Conservation (phyloP, 2,329 filamentous ascomycete species). For the Emergomyces africanus region DNA sequence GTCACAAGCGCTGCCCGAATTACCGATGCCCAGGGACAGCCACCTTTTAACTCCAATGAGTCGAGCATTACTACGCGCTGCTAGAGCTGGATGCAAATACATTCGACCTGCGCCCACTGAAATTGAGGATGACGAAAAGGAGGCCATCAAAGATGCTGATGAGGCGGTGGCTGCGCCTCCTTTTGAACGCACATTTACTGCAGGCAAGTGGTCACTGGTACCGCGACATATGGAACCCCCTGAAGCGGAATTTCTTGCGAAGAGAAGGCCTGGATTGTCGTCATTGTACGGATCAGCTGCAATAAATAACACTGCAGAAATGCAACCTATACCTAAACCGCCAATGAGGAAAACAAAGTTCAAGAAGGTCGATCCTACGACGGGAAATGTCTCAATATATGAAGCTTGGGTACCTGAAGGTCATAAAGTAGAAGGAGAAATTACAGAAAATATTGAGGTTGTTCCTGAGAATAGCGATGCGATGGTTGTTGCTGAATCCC, state of each 20-base stretch:
- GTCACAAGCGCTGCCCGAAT: constrained; percentile 46
- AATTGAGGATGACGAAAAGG: constrained; percentile 25
- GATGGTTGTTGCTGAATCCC: constrained; percentile 26
- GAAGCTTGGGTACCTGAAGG: constrained; percentile 72
- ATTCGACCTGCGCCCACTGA: constrained; percentile 49
- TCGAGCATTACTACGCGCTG: constrained; percentile 69
- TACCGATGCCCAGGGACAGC: constrained; percentile 80
- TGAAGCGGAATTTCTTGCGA: constrained; percentile 50
- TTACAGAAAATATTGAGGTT: constrained; percentile 46
- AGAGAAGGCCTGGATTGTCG: constrained; percentile 46
- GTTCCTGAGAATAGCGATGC: constrained; percentile 29
- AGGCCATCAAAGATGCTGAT: constrained; percentile 23
- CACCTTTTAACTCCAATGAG: constrained; percentile 65
- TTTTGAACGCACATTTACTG: constrained; percentile 39
- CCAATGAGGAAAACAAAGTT: constrained; percentile 71
- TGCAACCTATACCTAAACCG: constrained; percentile 23
- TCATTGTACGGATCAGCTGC: constrained; percentile 36
- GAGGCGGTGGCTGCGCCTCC: constrained; percentile 15
- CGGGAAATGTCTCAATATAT: constrained; percentile 70
- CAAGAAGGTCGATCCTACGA: constrained; percentile 58
- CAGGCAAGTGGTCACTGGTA: constrained; percentile 46
- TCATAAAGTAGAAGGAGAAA: constrained; percentile 67
- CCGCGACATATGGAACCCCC: constrained; percentile 45
- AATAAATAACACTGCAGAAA: constrained; percentile 15
- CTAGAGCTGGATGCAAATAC: constrained; percentile 62